Percentiles rank a stretch among this genome's conserved stretches.
Conservation (phyloP, 768 basidiomycete species). For the Termitomyces sp. region DNA sequence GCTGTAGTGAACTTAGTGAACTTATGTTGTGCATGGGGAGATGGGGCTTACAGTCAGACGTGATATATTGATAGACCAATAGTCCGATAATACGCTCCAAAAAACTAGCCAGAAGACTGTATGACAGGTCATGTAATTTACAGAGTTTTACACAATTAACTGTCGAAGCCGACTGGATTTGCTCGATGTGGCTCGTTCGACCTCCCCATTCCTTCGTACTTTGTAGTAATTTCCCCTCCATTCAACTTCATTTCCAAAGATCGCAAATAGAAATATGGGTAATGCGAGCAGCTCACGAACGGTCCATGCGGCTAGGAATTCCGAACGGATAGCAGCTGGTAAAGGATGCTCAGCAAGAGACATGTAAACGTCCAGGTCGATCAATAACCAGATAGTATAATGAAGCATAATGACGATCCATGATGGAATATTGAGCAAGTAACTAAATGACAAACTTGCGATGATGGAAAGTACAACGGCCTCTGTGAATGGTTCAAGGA, state of each 20-base stretch:
- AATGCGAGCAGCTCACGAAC: constrained; percentile 77
- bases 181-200: constrained; percentile 25
- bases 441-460: constrained; percentile 46
- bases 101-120: background rate
- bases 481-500: constrained; percentile 93
- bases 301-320: constrained; percentile 75
- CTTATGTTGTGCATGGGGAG: no score
- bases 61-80: background rate
- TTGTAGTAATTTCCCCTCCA: constrained; percentile 86
- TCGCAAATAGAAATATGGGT: constrained; percentile 82
- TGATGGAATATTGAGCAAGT: constrained; percentile 43
- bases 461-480: constrained; percentile 66
- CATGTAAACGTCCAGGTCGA: constrained; percentile 80
- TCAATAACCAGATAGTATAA: constrained; percentile 60
- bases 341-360: constrained; percentile 68
- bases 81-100: background rate
- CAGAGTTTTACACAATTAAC: constrained; percentile 14
- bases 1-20: no score
- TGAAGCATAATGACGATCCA: constrained; percentile 57
- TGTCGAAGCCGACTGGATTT: constrained; percentile 20
- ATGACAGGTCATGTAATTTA: constrained; percentile 20
- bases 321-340: constrained; percentile 37
- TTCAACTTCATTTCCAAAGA: constrained; percentile 73
- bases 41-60: background rate
- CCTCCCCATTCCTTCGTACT: constrained; percentile 71